These are phyloP conservation scores for Penicillium brevicompactum DNA, from an alignment of 2,329 filamentous ascomycete species.

Conservation along the genomic window DNA sequence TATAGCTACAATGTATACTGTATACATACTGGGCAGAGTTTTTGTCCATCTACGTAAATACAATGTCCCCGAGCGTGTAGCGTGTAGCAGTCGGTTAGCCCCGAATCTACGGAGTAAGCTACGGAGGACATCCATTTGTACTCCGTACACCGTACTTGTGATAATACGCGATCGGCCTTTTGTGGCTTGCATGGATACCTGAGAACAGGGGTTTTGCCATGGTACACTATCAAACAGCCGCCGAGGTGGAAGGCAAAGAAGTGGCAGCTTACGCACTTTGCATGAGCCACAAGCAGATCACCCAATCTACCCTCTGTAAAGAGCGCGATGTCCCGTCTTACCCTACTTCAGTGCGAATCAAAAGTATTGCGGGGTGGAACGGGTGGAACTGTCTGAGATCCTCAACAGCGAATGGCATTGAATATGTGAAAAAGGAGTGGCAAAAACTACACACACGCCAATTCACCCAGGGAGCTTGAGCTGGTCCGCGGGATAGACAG, in stretches of 20 bases:
- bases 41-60: too few species aligned
- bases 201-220: conserved; percentile 9
- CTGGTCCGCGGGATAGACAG: too few species aligned
- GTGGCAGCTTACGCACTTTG: conserved; percentile 8
- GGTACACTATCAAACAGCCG: conserved; percentile 1
- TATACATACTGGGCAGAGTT: too few species aligned
- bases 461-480: too few species aligned
- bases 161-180: too few species aligned
- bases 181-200: background rate
- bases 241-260: background rate
- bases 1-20: background rate
- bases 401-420: conserved; percentile 3
- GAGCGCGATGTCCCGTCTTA: background rate
- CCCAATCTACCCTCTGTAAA: background rate
- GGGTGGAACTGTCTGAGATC: conserved; percentile 1
- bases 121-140: too few species aligned
- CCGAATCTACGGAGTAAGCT: background rate
- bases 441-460: too few species aligned
- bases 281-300: background rate
- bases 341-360: background rate
- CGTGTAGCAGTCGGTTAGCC: background rate
- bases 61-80: too few species aligned
- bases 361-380: conserved; percentile 10
- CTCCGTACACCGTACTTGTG: background rate
- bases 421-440: background rate